phyloP scores from a whole-genome alignment of 441 rosid species.

The Erodium trifolium region DNA sequence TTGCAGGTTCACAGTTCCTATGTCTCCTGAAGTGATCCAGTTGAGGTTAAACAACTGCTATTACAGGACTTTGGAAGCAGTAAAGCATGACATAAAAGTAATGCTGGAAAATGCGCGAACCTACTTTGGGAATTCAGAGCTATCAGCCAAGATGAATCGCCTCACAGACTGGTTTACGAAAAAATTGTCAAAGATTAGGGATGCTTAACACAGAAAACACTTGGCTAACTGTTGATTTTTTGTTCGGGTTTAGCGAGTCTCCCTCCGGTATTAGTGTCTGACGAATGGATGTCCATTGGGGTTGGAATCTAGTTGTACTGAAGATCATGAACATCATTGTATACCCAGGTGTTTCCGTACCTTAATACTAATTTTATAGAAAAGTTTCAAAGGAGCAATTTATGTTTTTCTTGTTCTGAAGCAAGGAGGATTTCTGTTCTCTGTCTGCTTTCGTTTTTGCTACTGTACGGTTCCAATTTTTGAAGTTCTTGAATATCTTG shows the following conservation, averaged over 20 bases:
- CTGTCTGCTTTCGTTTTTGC: too few species aligned
- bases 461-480: too few species aligned
- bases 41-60: slow-evolving; percentile 52
- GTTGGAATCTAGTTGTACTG: not conserved
- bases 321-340: not conserved
- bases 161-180: slow-evolving; percentile 51
- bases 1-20: slow-evolving; percentile 64
- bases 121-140: slow-evolving; percentile 31
- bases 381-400: not conserved
- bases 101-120: slow-evolving; percentile 50
- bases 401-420: not conserved
- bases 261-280: not conserved
- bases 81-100: slow-evolving; percentile 43
- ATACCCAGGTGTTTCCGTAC: not conserved
- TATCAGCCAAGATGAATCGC: slow-evolving; percentile 46
- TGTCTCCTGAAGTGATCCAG: slow-evolving; percentile 55
- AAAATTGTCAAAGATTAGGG: slow-evolving; percentile 29
- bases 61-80: slow-evolving; percentile 51
- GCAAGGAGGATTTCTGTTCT: not conserved
- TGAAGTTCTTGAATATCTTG: too few species aligned
- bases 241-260: not conserved
- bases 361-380: not conserved
- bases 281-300: not conserved
- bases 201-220: not conserved
- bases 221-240: not conserved